Evolutionary conservation across 257 asterid genomes (phyloP).

Genomic region (Solanum paucissectum): DNA sequence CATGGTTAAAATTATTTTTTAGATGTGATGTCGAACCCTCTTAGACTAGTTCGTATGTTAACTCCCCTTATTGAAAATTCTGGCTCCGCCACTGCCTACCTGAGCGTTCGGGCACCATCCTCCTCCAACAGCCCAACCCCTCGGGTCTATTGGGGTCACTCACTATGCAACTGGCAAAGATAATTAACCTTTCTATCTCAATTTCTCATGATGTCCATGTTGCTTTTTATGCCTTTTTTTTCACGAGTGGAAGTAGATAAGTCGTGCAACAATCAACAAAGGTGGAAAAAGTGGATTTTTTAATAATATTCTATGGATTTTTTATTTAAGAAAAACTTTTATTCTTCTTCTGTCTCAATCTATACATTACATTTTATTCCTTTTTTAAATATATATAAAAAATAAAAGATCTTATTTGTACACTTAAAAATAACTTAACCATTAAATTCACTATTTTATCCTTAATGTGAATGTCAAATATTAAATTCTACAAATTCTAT

Average conservation of each 20-base stretch:
- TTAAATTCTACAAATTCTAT: too few relatives aligned
- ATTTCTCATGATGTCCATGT: neutral
- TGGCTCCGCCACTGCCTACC: too few relatives aligned
- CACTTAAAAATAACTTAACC: neutral
- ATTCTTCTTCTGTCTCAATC: neutral
- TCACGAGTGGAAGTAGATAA: neutral
- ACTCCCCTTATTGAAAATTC: too few relatives aligned
- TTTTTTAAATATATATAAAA: too few relatives aligned
- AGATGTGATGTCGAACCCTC: too few relatives aligned
- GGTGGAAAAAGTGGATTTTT: neutral
- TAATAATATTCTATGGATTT: neutral
- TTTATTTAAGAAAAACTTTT: neutral
- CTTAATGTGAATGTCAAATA: neutral
- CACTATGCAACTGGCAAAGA: neutral
- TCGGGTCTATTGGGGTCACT: neutral
- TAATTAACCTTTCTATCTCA: neutral
- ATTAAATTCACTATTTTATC: neutral
- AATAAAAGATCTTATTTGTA: neutral
- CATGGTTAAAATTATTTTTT: too few relatives aligned
- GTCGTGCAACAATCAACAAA: neutral
- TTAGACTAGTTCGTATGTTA: too few relatives aligned
- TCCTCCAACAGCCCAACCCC: neutral
- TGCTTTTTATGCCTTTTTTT: neutral
- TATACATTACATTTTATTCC: neutral
- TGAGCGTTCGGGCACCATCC: neutral